These are phyloP conservation scores for Hypoxylon sp. DNA, from an alignment of 2,329 filamentous ascomycete species.

Conservation along the genomic window DNA sequence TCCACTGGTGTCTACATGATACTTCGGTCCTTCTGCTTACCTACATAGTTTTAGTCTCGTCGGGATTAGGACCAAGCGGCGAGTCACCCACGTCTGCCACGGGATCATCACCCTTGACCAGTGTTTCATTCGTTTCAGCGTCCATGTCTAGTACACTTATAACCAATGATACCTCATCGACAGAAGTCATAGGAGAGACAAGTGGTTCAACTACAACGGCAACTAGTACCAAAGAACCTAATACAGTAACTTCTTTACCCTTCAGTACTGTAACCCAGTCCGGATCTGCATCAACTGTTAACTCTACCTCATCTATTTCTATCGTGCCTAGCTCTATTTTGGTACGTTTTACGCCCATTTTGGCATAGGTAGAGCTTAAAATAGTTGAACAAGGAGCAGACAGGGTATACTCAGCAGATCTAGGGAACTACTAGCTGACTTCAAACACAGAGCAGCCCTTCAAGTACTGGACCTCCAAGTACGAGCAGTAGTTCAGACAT, in stretches of 20 bases:
- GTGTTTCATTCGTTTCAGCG: constrained; percentile 1
- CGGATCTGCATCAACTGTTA: not conserved
- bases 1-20: not conserved
- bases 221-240: constrained; percentile 23
- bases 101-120: constrained; percentile 9
- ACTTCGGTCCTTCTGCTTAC: constrained; percentile 1
- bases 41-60: constrained; percentile 24
- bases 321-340: constrained; percentile 6
- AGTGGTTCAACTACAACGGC: constrained; percentile 21
- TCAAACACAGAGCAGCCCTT: constrained; percentile 19
- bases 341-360: constrained; percentile 20
- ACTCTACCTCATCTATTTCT: constrained; percentile 10
- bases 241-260: not conserved
- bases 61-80: constrained; percentile 10
- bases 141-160: constrained; percentile 8
- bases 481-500: constrained; percentile 7
- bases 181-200: constrained; percentile 19
- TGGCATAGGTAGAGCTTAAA: not conserved
- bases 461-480: constrained; percentile 1
- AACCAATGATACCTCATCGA: constrained; percentile 21
- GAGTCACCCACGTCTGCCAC: constrained; percentile 11
- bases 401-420: not conserved
- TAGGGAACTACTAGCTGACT: constrained; percentile 5
- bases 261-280: not conserved
- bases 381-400: not conserved